Evolutionary conservation across 2,329 filamentous ascomycete species (phyloP).

Genomic region (Penicillium sp.): DNA sequence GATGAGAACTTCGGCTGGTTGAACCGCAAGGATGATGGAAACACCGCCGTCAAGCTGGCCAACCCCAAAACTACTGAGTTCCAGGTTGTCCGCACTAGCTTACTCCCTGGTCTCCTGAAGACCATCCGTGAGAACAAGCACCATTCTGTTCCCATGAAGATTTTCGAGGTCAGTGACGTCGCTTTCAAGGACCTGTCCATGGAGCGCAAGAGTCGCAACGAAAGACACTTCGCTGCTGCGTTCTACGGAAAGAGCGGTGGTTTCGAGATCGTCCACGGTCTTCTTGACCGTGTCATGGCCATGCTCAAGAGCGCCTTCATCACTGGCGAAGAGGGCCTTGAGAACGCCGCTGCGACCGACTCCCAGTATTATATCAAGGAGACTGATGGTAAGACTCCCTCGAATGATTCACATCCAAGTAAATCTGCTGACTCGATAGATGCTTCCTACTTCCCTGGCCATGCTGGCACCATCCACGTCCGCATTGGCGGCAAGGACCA

Average conservation of each 20-base stretch:
- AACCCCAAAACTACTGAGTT: conserved; percentile 95
- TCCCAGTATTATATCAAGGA: conserved; percentile 93
- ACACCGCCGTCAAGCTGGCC: conserved; percentile 77
- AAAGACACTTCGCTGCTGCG: conserved; percentile 92
- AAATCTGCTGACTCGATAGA: conserved; percentile 49
- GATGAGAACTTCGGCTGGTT: conserved; percentile 98
- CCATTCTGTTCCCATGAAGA: conserved; percentile 83
- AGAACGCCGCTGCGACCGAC: conserved; percentile 58
- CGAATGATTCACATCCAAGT: background rate
- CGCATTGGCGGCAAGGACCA: conserved; percentile 71
- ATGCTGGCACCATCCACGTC: conserved; percentile 81
- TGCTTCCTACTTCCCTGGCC: conserved; percentile 86
- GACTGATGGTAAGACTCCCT: conserved; percentile 63
- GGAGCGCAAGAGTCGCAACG: conserved; percentile 87
- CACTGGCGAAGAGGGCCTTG: conserved; percentile 70
- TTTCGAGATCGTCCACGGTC: conserved; percentile 92
- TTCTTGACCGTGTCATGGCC: conserved; percentile 85
- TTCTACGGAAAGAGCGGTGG: conserved; percentile 93
- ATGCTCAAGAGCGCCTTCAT: conserved; percentile 88
- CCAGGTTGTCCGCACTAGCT: conserved; percentile 84
- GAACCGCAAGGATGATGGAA: conserved; percentile 84
- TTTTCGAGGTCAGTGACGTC: conserved; percentile 89
- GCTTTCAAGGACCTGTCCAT: conserved; percentile 81
- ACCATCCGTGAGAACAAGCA: conserved; percentile 92
- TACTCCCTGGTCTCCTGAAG: conserved; percentile 87